These are phyloP conservation scores for Puccinellia tenuiflora DNA, from an alignment of 176 grass and related monocot genomes.

Conservation along the genomic window DNA sequence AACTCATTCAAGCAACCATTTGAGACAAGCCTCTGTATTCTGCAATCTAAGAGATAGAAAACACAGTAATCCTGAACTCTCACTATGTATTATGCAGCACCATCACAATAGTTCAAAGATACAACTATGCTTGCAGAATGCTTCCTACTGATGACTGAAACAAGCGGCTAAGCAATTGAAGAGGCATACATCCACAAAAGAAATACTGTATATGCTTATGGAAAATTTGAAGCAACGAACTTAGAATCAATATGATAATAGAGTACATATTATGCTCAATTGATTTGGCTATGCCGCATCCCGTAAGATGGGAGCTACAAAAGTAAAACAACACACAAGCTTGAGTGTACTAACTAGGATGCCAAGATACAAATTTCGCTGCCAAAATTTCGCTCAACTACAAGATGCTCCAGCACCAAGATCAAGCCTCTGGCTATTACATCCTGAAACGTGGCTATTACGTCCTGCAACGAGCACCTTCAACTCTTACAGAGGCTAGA, in stretches of 20 bases:
- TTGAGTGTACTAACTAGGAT: background rate
- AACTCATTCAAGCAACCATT: background rate
- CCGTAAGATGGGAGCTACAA: background rate
- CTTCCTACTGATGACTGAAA: background rate
- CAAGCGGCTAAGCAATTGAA: background rate
- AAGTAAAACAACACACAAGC: background rate
- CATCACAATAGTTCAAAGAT: background rate
- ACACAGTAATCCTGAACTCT: background rate
- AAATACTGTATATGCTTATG: background rate
- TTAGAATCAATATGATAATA: background rate
- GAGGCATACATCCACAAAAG: background rate
- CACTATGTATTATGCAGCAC: background rate
- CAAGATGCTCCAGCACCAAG: slow-evolving; percentile 5
- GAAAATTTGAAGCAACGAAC: background rate
- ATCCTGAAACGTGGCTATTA: background rate
- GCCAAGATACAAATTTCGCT: background rate
- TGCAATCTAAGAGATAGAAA: background rate
- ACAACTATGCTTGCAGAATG: background rate
- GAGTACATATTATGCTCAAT: background rate
- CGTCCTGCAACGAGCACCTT: background rate
- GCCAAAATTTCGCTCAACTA: background rate
- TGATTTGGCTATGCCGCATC: background rate
- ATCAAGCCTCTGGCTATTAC: background rate
- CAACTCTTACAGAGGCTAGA: background rate
- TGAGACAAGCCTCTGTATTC: background rate